Conservation (phyloP, 2,329 filamentous ascomycete genomes). For the Zasmidium citrigriseum region DNA sequence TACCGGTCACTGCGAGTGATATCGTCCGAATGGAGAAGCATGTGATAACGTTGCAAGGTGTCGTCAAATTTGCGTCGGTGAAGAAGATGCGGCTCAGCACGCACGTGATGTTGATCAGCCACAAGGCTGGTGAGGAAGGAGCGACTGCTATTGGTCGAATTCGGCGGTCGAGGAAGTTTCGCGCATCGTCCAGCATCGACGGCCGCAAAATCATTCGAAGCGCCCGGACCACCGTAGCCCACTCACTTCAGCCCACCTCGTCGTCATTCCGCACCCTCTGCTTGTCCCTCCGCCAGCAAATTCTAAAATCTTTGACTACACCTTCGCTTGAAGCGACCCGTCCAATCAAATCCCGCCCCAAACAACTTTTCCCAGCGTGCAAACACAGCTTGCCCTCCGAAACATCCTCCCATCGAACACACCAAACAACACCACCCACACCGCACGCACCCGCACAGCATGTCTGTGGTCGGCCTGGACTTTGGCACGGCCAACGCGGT, state of each 20-base stretch:
- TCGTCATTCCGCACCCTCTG: not conserved
- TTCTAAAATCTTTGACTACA: not conserved
- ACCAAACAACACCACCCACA: not conserved
- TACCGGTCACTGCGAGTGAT: too few species aligned
- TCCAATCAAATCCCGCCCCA: not conserved
- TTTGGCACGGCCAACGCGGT: slow-evolving; percentile 95
- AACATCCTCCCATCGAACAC: not conserved
- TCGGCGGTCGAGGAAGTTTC: not conserved
- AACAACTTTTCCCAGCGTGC: not conserved
- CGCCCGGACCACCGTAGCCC: not conserved
- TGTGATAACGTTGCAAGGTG: too few species aligned
- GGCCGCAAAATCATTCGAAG: not conserved
- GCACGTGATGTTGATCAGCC: not conserved
- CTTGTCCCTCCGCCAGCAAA: not conserved
- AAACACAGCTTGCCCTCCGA: not conserved
- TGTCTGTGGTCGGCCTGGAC: slow-evolving; percentile 61
- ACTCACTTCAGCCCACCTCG: not conserved
- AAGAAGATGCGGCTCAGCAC: not conserved
- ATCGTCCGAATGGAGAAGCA: too few species aligned
- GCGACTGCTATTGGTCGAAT: too few species aligned
- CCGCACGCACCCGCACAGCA: not conserved
- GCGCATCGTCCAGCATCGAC: not conserved
- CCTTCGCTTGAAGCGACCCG: not conserved
- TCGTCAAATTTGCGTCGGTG: too few species aligned
- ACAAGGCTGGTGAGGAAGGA: too few species aligned